Evolutionary conservation across 345 rosid species (phyloP).

Genomic region (Iberis pinnata): DNA sequence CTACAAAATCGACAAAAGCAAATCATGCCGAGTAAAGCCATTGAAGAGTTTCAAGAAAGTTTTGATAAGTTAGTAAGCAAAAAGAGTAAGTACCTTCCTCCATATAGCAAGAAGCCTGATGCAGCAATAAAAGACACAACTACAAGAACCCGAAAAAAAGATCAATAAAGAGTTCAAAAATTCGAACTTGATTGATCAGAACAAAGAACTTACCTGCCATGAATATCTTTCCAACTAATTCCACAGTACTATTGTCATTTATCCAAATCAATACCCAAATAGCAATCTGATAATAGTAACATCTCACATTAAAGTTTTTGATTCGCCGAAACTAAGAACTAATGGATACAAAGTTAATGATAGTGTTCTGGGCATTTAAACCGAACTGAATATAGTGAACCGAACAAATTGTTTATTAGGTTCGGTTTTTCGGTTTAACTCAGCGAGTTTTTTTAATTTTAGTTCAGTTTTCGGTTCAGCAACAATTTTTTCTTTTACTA

Average conservation of each 20-base stretch:
- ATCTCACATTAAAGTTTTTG: background rate
- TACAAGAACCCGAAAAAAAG: conserved; percentile 30
- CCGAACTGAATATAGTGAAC: too few species aligned
- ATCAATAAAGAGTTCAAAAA: background rate
- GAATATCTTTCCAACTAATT: conserved; percentile 73
- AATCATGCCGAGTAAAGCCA: conserved; percentile 2
- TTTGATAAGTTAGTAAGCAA: background rate
- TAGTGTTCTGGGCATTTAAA: too few species aligned
- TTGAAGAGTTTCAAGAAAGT: conserved; percentile 2
- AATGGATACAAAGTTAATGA: conserved; percentile 4
- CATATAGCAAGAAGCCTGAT: conserved; percentile 82
- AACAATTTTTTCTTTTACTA: too few species aligned
- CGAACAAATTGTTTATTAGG: too few species aligned
- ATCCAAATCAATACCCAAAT: conserved; percentile 87
- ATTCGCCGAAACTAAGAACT: background rate
- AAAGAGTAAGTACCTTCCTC: conserved; percentile 81
- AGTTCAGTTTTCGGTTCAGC: too few species aligned
- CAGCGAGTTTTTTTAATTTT: too few species aligned
- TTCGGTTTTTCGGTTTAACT: too few species aligned
- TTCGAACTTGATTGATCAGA: conserved; percentile 15
- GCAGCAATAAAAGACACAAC: conserved; percentile 90
- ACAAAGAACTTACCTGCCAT: conserved; percentile 57
- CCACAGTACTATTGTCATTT: conserved; percentile 62
- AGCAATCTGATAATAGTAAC: conserved; percentile 54
- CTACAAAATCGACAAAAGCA: conserved; percentile 33